Base-by-base conservation (phyloP, 768 basidiomycete species). In the Guyanaporus albipodus region DNA sequence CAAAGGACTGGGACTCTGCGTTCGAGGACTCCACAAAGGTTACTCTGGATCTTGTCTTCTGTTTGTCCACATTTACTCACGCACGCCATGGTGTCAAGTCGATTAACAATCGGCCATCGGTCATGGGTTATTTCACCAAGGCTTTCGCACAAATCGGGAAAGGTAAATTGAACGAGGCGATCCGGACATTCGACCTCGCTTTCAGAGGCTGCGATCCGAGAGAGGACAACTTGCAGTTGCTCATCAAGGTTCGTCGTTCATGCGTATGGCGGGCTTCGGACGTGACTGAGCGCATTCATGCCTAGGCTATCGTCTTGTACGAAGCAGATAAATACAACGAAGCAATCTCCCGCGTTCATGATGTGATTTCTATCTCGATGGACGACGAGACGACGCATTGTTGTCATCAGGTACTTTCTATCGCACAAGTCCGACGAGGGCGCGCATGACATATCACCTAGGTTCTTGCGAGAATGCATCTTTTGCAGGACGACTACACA, bases 391-490 rank as follows among this genome's bases (percentile, higher is more conserved):
- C 26, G 5, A 38, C 1, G 7, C 49, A 38, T 31, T 34, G 22
- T 12, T 46, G 11, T 6, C 7, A n/a, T 23, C 54, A 55, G 51
- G 54, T 41, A 51, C 35, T 22, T 31, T 4, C 7, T 3, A 33
- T 5, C 8, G 12, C 2, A 1, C n/a, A n/a, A n/a, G n/a, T n/a
- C n/a, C n/a, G n/a, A n/a, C n/a, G n/a, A n/a, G n/a, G n/a, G n/a
- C n/a, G n/a, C n/a, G n/a, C n/a, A n/a, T n/a, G 15, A 29, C 15
- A 17, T 8, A 19, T 27, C 34, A 24, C 10, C n/a, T 11, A 55
- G 54, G 47, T 49, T 11, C 48, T 55, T 19, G 46, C 6, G 6
- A 28, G 40, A 1, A 46, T 45, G 42, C 29, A 45, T 29, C 7
- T 37, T 14, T 17, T 26, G 32, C 32, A 24, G 29, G 38, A 21